Evolutionary conservation across 176 grass and related monocot species (phyloP), one percentile per base, ranked within the genome.

Genomic region (Aechmea fasciata): DNA sequence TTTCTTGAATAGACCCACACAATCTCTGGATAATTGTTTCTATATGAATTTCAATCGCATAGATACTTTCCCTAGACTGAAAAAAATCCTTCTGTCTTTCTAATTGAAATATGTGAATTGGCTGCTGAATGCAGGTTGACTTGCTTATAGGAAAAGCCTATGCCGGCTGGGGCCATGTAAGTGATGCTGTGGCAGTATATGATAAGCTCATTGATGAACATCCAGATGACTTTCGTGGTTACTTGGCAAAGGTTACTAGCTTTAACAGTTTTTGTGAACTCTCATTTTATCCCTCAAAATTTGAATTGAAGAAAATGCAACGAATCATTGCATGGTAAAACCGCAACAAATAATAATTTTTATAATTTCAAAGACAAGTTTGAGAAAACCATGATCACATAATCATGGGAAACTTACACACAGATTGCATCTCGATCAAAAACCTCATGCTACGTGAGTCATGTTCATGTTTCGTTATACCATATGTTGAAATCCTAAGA

Each of bases 181-280:
- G 85, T 68, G 88, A 96, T 79, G 92, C 92, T 83, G 81, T 91
- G 49, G 77, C 85, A 29, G 88, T 96, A 79, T 96, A 91, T 69
- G 92, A 96, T 78, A 72, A 83, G 22, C 79, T 96, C n/a, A 96
- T 96, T n/a, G 71, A 52, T 51, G 81, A 91, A 70, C 85, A 89
- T 78, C 92, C 81, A 72, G 80, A 96, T 87, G 88, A 96, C 72
- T 96, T 96, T 53, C 88, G 88, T 59, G 88, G 88, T 75, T 96
- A 89, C 69, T 84, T 96, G 74, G 92, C 83, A 2, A 96, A 91
- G 92, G 92, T 91, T 84, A 29, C 65, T 7, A 62, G 64, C 47
- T 70, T 28, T 53, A 78, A 26, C 1, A 57, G 49, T 52, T 17
- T 69, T 74, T 54, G 14, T 74, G 65, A 62, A 48, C 1, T 48